A percentile compares a stretch with the other conserved stretches of the same genome.
Conservation (phyloP, 192 early-diverging fungal species). For the Backusella westeae region DNA sequence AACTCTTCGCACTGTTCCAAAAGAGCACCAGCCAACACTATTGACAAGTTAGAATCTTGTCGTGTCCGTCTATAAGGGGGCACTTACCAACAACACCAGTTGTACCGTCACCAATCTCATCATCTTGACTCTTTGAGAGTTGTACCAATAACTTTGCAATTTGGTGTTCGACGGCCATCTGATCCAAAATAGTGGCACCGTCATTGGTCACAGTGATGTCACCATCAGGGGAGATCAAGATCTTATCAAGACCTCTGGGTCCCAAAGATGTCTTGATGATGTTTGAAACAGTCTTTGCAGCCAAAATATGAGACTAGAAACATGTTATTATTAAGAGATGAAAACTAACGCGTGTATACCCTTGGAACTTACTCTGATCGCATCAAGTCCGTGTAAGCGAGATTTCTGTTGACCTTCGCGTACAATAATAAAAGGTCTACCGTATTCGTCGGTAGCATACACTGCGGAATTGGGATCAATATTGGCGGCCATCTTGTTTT, state of each 20-base stretch:
- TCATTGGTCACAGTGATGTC: conserved; percentile 99
- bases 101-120: conserved; percentile 99
- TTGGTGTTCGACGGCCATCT: conserved; percentile 99
- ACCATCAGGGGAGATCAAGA: conserved; percentile 98
- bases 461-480: conserved; percentile 57
- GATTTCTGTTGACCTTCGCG: conserved; percentile 94
- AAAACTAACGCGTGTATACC: neutral
- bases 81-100: conserved; percentile 95
- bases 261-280: conserved; percentile 99
- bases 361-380: conserved; percentile 78
- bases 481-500: conserved; percentile 24
- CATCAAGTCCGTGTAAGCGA: conserved; percentile 88
- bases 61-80: neutral
- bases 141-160: conserved; percentile 98
- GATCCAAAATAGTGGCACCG: conserved; percentile 95
- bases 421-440: conserved; percentile 97
- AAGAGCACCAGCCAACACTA: conserved; percentile 95
- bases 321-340: neutral
- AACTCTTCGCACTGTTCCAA: conserved; percentile 96
- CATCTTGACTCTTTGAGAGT: conserved; percentile 97
- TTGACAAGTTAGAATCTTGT: too few species aligned
- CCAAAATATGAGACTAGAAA: conserved; percentile 92
- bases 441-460: conserved; percentile 97
- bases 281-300: conserved; percentile 94
- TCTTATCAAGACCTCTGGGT: conserved; percentile 98